phyloP scores from a whole-genome alignment of 2,329 filamentous ascomycete genomes.

The Alternaria triticimaculans region DNA sequence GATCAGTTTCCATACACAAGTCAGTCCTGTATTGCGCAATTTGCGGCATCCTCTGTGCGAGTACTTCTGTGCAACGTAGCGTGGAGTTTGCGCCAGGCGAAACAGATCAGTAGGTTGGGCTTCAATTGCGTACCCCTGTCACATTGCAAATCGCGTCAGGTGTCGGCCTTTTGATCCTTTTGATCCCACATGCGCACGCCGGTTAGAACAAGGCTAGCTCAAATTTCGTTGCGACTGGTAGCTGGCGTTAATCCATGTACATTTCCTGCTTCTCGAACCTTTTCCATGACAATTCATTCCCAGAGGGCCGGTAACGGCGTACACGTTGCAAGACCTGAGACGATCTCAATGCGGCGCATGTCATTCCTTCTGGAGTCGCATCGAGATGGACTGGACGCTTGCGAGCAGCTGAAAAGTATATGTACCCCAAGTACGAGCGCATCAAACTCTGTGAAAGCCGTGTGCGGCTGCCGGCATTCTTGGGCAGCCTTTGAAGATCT shows the following conservation, averaged over 20 bases:
- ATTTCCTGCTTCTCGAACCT: constrained; percentile 7
- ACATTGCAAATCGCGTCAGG: neutral
- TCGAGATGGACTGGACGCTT: neutral
- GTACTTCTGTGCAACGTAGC: neutral
- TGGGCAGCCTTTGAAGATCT: neutral
- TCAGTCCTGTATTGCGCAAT: constrained; percentile 2
- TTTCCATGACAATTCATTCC: constrained; percentile 5
- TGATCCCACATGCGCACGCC: constrained; percentile 1
- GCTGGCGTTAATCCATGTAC: constrained; percentile 11
- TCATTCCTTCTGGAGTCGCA: neutral
- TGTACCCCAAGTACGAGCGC: neutral
- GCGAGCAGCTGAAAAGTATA: neutral
- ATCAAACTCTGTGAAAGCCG: neutral
- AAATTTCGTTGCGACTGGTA: constrained; percentile 13
- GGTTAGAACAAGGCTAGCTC: constrained; percentile 3
- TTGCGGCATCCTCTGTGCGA: neutral
- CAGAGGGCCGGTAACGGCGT: neutral
- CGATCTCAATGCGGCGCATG: constrained; percentile 5
- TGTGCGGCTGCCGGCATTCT: neutral
- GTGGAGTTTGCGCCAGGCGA: neutral
- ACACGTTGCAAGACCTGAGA: neutral
- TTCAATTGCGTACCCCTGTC: constrained; percentile 1
- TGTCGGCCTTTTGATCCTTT: neutral
- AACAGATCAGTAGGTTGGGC: neutral
- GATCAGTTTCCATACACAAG: neutral